Conservation (phyloP, 257 asterid genomes). For the Leonotis leonurus region DNA sequence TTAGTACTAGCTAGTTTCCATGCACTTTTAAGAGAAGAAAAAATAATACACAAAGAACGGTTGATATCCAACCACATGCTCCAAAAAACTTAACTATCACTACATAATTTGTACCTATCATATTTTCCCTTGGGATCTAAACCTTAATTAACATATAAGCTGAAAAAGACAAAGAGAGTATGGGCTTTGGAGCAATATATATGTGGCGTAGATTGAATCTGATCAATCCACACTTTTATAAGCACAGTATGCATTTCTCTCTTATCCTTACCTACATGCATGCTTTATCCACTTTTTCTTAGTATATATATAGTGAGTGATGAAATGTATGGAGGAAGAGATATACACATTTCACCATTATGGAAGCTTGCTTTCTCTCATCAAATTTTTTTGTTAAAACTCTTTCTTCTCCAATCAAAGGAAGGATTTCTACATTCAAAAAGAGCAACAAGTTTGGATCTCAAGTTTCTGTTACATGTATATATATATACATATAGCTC, state of each 20-base stretch:
- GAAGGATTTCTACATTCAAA: slow-evolving; percentile 19
- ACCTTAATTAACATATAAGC: slow-evolving; percentile 11
- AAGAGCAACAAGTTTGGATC: slow-evolving; percentile 14
- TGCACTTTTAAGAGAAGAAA: slow-evolving; percentile 16
- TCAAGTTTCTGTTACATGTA: slow-evolving; percentile 50
- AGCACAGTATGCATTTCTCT: background rate
- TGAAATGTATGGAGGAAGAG: background rate
- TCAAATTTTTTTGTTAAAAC: slow-evolving; percentile 43
- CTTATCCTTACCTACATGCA: slow-evolving; percentile 24
- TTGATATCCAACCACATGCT: slow-evolving; percentile 23
- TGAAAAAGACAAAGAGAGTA: slow-evolving; percentile 12
- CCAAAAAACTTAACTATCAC: background rate
- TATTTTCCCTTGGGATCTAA: background rate
- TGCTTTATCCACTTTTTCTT: slow-evolving; percentile 15
- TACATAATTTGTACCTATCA: background rate
- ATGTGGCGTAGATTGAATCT: slow-evolving; percentile 38
- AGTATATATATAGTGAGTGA: background rate
- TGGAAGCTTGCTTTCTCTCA: slow-evolving; percentile 45
- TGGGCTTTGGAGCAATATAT: slow-evolving; percentile 19
- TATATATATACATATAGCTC: slow-evolving; percentile 9
- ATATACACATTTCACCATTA: background rate
- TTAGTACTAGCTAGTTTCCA: slow-evolving; percentile 10
- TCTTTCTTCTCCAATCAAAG: slow-evolving; percentile 25
- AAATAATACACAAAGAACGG: slow-evolving; percentile 21
- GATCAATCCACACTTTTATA: slow-evolving; percentile 16